Percentiles rank a stretch among this genome's conserved stretches.
phyloP scores from a whole-genome alignment of 2,329 filamentous ascomycete genomes.

The Neofusicoccum cordaticola region DNA sequence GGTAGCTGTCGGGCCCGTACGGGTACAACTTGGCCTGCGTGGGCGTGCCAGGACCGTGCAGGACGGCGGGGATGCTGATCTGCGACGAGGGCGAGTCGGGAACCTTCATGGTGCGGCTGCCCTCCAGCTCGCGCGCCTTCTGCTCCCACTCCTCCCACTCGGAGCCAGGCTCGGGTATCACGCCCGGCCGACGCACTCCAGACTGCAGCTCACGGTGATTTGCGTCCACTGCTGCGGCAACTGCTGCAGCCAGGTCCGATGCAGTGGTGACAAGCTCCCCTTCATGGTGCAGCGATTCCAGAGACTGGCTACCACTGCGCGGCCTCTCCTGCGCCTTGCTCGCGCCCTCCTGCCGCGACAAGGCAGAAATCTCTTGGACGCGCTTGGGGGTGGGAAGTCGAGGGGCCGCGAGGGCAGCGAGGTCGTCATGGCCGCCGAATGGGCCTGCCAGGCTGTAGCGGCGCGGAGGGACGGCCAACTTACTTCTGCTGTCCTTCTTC shows the following conservation, averaged over 20 bases:
- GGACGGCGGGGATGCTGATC: slow-evolving; percentile 2
- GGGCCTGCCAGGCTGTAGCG: slow-evolving; percentile 10
- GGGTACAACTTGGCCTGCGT: slow-evolving; percentile 2
- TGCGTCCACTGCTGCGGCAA: not conserved
- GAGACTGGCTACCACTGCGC: not conserved
- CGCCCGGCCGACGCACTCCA: not conserved
- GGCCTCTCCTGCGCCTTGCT: not conserved
- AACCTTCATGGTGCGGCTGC: not conserved
- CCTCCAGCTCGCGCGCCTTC: slow-evolving; percentile 1
- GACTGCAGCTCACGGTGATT: not conserved
- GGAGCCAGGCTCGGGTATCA: not conserved
- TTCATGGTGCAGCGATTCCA: not conserved
- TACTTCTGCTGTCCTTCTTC: slow-evolving; percentile 14
- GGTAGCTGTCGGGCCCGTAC: not conserved
- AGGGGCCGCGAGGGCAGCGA: not conserved
- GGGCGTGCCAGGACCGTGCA: slow-evolving; percentile 1
- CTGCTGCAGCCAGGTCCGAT: not conserved
- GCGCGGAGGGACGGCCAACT: not conserved
- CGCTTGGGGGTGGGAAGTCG: not conserved
- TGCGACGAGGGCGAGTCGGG: slow-evolving; percentile 1
- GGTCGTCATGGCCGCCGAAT: not conserved
- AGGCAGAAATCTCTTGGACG: not conserved
- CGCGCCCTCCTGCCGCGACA: not conserved
- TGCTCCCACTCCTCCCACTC: slow-evolving; percentile 13
- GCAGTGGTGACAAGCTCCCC: not conserved